These are phyloP conservation scores for Mycocentrospora acerina DNA, from an alignment of 2,329 filamentous ascomycete species.

Conservation along the genomic window DNA sequence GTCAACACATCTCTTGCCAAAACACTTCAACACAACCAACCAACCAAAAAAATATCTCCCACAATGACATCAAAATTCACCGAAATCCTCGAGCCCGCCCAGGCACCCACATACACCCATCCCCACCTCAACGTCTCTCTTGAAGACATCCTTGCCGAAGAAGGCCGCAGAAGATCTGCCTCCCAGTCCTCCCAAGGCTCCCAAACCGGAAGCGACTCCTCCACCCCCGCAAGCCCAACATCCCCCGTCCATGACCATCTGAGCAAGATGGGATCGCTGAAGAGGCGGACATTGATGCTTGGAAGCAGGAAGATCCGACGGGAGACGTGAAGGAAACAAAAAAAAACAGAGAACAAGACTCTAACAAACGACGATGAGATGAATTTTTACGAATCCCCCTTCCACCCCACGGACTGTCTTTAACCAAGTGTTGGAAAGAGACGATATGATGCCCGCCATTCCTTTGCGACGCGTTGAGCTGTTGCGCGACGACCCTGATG, in stretches of 20 bases:
- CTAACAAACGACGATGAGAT: too few relatives aligned
- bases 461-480: too few relatives aligned
- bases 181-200: slow-evolving; percentile 35
- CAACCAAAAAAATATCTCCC: too few relatives aligned
- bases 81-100: slow-evolving; percentile 35
- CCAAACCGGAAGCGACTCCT: slow-evolving; percentile 27
- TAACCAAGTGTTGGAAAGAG: slow-evolving; percentile 34
- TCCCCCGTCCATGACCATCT: slow-evolving; percentile 26
- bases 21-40: neutral
- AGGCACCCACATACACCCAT: slow-evolving; percentile 37
- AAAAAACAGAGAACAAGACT: too few relatives aligned
- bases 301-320: slow-evolving; percentile 37
- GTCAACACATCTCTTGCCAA: neutral
- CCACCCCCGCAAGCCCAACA: slow-evolving; percentile 18
- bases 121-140: slow-evolving; percentile 44
- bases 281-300: slow-evolving; percentile 30
- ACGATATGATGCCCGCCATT: too few relatives aligned
- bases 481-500: too few relatives aligned
- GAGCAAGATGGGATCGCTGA: slow-evolving; percentile 25
- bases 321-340: slow-evolving; percentile 14
- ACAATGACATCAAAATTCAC: slow-evolving; percentile 42
- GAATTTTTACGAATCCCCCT: neutral
- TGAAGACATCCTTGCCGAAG: slow-evolving; percentile 43
- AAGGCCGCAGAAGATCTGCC: slow-evolving; percentile 35
- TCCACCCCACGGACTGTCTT: slow-evolving; percentile 9